phyloP scores from a whole-genome alignment of 2,329 filamentous ascomycete genomes.

The Penicillium sclerotiorum region DNA sequence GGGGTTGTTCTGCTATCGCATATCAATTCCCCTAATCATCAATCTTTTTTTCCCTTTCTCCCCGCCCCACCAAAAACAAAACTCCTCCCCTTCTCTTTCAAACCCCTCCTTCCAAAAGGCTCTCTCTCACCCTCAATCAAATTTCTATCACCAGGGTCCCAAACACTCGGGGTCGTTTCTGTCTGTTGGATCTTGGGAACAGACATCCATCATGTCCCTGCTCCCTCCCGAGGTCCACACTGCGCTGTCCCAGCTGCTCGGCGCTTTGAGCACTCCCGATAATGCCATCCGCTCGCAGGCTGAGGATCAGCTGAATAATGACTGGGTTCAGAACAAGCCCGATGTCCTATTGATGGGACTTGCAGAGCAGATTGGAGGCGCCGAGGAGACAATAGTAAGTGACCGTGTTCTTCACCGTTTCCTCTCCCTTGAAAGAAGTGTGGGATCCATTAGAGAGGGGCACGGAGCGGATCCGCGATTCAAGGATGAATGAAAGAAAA shows the following conservation, averaged over 20 bases:
- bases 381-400: slow-evolving; percentile 72
- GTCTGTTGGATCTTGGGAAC: slow-evolving; percentile 32
- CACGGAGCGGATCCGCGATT: neutral
- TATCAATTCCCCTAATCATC: slow-evolving; percentile 29
- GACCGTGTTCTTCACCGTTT: neutral
- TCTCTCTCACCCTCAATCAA: slow-evolving; percentile 17
- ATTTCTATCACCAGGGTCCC: slow-evolving; percentile 18
- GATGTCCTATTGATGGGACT: slow-evolving; percentile 92
- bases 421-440: slow-evolving; percentile 4
- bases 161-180: slow-evolving; percentile 24
- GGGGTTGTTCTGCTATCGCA: slow-evolving; percentile 18
- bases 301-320: slow-evolving; percentile 85
- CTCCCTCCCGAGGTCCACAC: slow-evolving; percentile 81
- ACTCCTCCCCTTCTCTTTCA: slow-evolving; percentile 24
- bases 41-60: slow-evolving; percentile 31
- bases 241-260: slow-evolving; percentile 82
- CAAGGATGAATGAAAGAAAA: neutral
- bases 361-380: slow-evolving; percentile 83
- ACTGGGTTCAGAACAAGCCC: slow-evolving; percentile 81
- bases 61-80: slow-evolving; percentile 35
- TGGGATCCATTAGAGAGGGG: neutral
- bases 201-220: slow-evolving; percentile 69
- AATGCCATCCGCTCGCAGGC: slow-evolving; percentile 82
- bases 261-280: slow-evolving; percentile 85
- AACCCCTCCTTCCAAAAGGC: slow-evolving; percentile 13